These are phyloP conservation scores for Amanita thiersii DNA, from an alignment of 768 basidiomycete genomes.

Conservation along the genomic window DNA sequence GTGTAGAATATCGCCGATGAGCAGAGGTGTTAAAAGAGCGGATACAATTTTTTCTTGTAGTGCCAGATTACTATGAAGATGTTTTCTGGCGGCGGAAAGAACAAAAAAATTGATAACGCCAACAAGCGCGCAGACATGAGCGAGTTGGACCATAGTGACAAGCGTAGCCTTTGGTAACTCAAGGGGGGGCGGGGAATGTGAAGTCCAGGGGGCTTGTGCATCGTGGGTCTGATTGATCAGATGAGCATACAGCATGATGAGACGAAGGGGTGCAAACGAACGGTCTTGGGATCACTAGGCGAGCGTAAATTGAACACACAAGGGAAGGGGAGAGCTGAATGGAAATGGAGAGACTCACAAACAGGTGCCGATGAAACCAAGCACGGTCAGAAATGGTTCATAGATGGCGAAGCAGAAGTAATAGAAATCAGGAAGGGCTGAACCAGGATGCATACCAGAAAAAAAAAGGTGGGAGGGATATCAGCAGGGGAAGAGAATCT, in stretches of 20 bases:
- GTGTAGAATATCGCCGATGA: slow-evolving; percentile 63
- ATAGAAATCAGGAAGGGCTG: slow-evolving; percentile 68
- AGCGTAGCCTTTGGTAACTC: slow-evolving; percentile 52
- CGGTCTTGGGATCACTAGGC: slow-evolving; percentile 59
- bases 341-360: slow-evolving; percentile 23
- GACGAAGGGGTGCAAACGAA: slow-evolving; percentile 22
- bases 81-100: slow-evolving; percentile 49
- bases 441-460: slow-evolving; percentile 33
- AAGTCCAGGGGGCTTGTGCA: slow-evolving; percentile 67
- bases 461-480: slow-evolving; percentile 14
- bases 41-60: slow-evolving; percentile 67
- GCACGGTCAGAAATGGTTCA: slow-evolving; percentile 58
- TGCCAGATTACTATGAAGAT: slow-evolving; percentile 49
- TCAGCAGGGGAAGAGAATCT: slow-evolving; percentile 3
- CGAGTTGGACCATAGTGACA: slow-evolving; percentile 68
- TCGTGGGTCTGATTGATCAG: slow-evolving; percentile 49
- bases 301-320: slow-evolving; percentile 11
- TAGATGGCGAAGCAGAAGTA: slow-evolving; percentile 68
- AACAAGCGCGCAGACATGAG: slow-evolving; percentile 68
- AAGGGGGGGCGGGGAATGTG: slow-evolving; percentile 34
- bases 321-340: too few relatives aligned
- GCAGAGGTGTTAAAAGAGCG: slow-evolving; percentile 57
- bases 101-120: slow-evolving; percentile 66
- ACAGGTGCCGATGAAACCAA: slow-evolving; percentile 61
- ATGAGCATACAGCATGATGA: slow-evolving; percentile 3